A percentile compares a stretch with the other conserved stretches of the same genome.
phyloP scores from a whole-genome alignment of 176 grass and related monocot genomes.

The Cenchrus americanus region DNA sequence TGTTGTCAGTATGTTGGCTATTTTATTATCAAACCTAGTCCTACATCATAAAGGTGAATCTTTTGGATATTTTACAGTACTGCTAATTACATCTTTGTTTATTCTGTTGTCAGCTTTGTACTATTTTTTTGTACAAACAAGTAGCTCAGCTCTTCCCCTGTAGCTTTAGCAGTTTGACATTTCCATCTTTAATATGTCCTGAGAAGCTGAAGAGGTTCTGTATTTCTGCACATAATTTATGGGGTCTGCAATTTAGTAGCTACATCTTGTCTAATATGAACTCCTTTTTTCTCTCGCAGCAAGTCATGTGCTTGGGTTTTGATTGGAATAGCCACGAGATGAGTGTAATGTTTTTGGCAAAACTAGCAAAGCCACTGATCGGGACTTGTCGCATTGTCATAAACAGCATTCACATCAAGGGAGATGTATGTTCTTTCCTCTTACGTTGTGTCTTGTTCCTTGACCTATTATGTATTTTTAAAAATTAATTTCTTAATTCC shows the following conservation, averaged over 20 bases:
- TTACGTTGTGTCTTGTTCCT: conserved; percentile 26
- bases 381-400: conserved; percentile 86
- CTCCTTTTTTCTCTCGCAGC: conserved; percentile 48
- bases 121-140: background rate
- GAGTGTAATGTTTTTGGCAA: conserved; percentile 89
- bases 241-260: background rate
- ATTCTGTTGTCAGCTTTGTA: conserved; percentile 21
- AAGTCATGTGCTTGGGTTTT: conserved; percentile 87
- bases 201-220: background rate
- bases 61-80: conserved; percentile 19
- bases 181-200: conserved; percentile 14
- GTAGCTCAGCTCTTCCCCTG: background rate
- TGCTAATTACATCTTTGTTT: background rate
- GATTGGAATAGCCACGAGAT: conserved; percentile 93
- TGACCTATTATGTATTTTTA: conserved; percentile 27
- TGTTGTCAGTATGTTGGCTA: background rate
- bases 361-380: conserved; percentile 74
- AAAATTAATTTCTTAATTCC: background rate
- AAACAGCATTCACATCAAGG: conserved; percentile 93
- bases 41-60: background rate
- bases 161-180: conserved; percentile 16
- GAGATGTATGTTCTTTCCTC: conserved; percentile 71
- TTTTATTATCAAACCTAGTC: conserved; percentile 15
- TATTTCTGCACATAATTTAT: background rate
- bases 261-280: conserved; percentile 16